Evolutionary conservation across 768 basidiomycete genomes (phyloP), one percentile per base, ranked within the genome.

Genomic region (Macrolepiota albuminosa): DNA sequence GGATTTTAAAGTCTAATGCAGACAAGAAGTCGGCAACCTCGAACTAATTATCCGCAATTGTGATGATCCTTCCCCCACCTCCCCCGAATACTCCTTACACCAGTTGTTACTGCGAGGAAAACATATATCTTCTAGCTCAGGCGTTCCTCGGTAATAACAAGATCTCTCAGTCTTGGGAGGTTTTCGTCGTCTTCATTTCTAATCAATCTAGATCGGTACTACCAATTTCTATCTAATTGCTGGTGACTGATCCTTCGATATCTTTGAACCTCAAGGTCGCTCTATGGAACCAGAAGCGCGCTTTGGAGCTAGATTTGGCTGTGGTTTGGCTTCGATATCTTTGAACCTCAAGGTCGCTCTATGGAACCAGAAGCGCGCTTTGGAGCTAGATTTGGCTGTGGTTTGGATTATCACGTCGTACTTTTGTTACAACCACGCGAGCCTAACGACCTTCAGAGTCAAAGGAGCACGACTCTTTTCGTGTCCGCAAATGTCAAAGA

Each of bases 381-480:
- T 60, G 16, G 66, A 70, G 16, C 67, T 64, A 33, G 72, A 71
- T 39, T 64, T 56, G 3, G 70, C 80, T 45, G 79, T 89, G 21
- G 70, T 89, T 45, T 90, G 88, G 88, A 91, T 68, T 90, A 91
- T 70, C 88, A 90, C 66, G 87, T 86, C 64, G 71, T 91, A 45
- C 77, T 88, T 13, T 68, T 83, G 49, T 72, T 89, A 34, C 77
- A 76, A 45, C 71, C 75, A 59, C 75, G 36, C 14, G 16, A 53
- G n/a, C n/a, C n/a, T 6, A 43, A 21, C 18, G 39, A 50, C 11
- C n/a, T 39, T 29, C 45, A 46, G 43, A 21, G 14, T 36, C 53
- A 50, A 14, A 21, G 21, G 14, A 2, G 24, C 21, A 53, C 11
- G 16, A 18, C 26, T 13, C 3, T 26, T 18, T 45, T 36, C 18